Evolutionary conservation across 1,284 basidiomycete species (phyloP).

Genomic region (Ceratobasidium papillatum): DNA sequence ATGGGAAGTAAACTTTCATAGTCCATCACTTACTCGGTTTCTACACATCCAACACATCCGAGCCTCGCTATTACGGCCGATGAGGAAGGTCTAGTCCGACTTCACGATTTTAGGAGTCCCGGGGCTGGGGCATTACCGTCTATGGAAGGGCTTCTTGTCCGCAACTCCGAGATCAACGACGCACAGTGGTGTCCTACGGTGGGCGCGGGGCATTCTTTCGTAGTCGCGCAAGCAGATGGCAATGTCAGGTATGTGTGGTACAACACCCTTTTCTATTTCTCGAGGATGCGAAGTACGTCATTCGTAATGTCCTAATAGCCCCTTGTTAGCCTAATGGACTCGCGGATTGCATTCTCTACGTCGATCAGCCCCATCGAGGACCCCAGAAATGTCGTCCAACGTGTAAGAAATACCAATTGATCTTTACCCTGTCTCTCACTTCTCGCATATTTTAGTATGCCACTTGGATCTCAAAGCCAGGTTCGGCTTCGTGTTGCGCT

Average conservation of each 20-base stretch:
- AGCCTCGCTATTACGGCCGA: constrained; percentile 27
- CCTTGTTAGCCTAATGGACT: constrained; percentile 28
- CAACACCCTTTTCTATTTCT: not conserved
- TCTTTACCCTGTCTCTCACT: not conserved
- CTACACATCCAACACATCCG: constrained; percentile 38
- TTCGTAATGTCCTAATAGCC: not conserved
- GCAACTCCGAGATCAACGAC: constrained; percentile 41
- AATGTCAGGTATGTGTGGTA: constrained; percentile 24
- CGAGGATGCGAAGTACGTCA: constrained; percentile 25
- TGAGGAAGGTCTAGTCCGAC: constrained; percentile 33
- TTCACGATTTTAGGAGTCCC: constrained; percentile 35
- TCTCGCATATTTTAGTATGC: constrained; percentile 27
- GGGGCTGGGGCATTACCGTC: constrained; percentile 30
- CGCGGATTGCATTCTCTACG: constrained; percentile 32
- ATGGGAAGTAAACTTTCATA: constrained; percentile 17
- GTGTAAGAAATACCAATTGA: constrained; percentile 12
- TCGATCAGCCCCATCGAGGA: constrained; percentile 32
- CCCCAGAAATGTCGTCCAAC: constrained; percentile 36
- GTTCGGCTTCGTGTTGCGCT: constrained; percentile 20
- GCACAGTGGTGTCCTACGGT: constrained; percentile 34
- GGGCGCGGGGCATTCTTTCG: constrained; percentile 36
- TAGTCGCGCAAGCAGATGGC: constrained; percentile 32
- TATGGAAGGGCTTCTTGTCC: constrained; percentile 36
- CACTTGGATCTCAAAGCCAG: constrained; percentile 34
- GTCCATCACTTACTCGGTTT: constrained; percentile 30